Percentiles rank a stretch among this genome's conserved stretches.
These are phyloP conservation scores for Pisolithus marmoratus DNA, from an alignment of 768 basidiomycete genomes.

Conservation along the genomic window DNA sequence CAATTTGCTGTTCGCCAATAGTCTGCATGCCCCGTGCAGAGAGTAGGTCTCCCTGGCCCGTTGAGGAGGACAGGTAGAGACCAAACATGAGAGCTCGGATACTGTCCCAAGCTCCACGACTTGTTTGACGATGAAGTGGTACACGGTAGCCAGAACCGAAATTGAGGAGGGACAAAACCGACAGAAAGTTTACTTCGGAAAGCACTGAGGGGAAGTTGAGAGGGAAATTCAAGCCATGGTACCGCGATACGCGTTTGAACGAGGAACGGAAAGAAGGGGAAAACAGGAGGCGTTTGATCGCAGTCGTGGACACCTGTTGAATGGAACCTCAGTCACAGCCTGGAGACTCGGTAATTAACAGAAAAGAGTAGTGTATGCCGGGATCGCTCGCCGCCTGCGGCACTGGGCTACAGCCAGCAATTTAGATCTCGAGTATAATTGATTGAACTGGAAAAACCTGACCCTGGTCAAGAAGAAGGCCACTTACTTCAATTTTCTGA, in stretches of 20 bases:
- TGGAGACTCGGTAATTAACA: constrained; percentile 13
- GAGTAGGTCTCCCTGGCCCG: constrained; percentile 51
- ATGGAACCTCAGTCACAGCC: constrained; percentile 5
- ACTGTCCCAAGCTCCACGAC: constrained; percentile 80
- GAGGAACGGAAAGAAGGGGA: constrained; percentile 61
- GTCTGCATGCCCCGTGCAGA: constrained; percentile 61
- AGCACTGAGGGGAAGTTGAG: constrained; percentile 69
- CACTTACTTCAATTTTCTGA: constrained; percentile 49
- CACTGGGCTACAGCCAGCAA: background rate
- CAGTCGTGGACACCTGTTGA: constrained; percentile 48
- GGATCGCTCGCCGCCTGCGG: background rate
- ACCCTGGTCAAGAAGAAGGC: background rate
- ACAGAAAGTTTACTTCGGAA: constrained; percentile 79
- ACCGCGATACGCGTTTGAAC: constrained; percentile 52
- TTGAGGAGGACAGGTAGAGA: constrained; percentile 60
- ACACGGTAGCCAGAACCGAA: constrained; percentile 79
- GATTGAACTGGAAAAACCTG: background rate
- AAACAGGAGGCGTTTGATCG: constrained; percentile 56
- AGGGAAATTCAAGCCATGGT: constrained; percentile 72
- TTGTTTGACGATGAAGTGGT: constrained; percentile 64
- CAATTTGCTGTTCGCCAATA: constrained; percentile 52
- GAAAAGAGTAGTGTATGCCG: background rate
- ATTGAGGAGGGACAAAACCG: constrained; percentile 72
- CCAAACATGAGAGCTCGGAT: constrained; percentile 71
- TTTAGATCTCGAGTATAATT: background rate